phyloP scores from a whole-genome alignment of 2,329 filamentous ascomycete species.

The Elsinoe ampelina region DNA sequence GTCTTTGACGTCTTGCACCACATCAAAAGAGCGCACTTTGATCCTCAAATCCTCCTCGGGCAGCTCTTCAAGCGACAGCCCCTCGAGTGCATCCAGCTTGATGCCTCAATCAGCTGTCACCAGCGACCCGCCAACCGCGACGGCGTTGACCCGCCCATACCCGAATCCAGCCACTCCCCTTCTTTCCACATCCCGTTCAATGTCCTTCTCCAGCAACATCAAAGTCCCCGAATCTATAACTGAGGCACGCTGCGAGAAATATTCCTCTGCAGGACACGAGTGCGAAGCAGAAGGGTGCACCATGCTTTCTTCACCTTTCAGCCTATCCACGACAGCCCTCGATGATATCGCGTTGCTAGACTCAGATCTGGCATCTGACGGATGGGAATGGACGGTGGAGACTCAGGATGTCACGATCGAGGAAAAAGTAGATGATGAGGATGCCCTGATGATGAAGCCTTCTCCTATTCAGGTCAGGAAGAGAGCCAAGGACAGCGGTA shows the following conservation, averaged over 20 bases:
- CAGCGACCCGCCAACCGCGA: neutral
- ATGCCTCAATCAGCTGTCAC: neutral
- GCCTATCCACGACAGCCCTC: neutral
- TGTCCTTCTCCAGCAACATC: neutral
- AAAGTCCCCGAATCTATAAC: neutral
- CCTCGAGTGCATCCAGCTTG: neutral
- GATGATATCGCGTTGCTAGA: neutral
- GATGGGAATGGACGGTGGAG: neutral
- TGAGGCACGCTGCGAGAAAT: neutral
- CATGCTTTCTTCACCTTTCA: neutral
- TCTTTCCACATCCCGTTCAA: neutral
- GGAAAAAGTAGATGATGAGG: neutral
- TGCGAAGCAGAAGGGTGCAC: slow-evolving; percentile 7
- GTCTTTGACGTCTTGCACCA: neutral
- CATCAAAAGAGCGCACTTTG: neutral
- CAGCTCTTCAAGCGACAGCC: neutral
- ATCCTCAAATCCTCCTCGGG: neutral
- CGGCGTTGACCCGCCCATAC: neutral
- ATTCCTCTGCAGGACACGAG: neutral
- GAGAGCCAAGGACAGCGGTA: neutral
- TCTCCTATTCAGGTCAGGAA: neutral
- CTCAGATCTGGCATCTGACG: neutral
- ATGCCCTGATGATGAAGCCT: neutral
- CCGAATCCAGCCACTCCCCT: neutral
- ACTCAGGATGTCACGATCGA: neutral